Percentiles rank a stretch among this genome's conserved stretches.
phyloP scores from a whole-genome alignment of 768 basidiomycete genomes.

The Punctularia strigosozonata region DNA sequence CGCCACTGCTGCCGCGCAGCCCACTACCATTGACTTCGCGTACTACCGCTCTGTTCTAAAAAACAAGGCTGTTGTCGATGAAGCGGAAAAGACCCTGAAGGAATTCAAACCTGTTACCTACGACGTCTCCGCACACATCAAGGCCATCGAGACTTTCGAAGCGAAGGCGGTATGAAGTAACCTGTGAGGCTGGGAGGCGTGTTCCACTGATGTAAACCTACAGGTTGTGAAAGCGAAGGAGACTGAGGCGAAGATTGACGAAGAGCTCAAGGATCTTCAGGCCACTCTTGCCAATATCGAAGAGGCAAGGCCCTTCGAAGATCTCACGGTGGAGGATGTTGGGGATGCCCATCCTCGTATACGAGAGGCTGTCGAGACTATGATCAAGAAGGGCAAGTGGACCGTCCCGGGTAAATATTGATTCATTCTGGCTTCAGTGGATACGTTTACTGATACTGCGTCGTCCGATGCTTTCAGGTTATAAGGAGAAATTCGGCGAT shows the following conservation, averaged over 20 bases:
- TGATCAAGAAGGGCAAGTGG: constrained; percentile 98
- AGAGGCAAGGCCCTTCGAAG: constrained; percentile 93
- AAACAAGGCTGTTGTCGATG: constrained; percentile 86
- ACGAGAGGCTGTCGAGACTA: constrained; percentile 80
- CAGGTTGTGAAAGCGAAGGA: constrained; percentile 85
- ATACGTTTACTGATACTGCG: constrained; percentile 1
- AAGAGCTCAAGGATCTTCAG: constrained; percentile 85
- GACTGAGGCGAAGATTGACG: constrained; percentile 81
- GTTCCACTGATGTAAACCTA: constrained; percentile 4
- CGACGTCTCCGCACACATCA: constrained; percentile 80
- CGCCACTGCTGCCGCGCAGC: constrained; percentile 49
- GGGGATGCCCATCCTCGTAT: constrained; percentile 89
- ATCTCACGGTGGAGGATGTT: constrained; percentile 86
- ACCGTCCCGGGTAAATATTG: constrained; percentile 75
- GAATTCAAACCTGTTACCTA: constrained; percentile 93
- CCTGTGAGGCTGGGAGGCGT: constrained; percentile 3
- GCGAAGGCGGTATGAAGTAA: constrained; percentile 71
- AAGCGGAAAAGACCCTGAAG: constrained; percentile 81
- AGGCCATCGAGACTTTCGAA: constrained; percentile 95
- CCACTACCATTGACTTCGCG: constrained; percentile 78
- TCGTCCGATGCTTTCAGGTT: too few species aligned
- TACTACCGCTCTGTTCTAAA: constrained; percentile 88
- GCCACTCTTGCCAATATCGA: constrained; percentile 94
- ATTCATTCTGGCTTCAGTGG: background rate
- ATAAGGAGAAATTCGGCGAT: constrained; percentile 96